Conservation (phyloP, 441 rosid species). For the Populus trichocarpa region DNA sequence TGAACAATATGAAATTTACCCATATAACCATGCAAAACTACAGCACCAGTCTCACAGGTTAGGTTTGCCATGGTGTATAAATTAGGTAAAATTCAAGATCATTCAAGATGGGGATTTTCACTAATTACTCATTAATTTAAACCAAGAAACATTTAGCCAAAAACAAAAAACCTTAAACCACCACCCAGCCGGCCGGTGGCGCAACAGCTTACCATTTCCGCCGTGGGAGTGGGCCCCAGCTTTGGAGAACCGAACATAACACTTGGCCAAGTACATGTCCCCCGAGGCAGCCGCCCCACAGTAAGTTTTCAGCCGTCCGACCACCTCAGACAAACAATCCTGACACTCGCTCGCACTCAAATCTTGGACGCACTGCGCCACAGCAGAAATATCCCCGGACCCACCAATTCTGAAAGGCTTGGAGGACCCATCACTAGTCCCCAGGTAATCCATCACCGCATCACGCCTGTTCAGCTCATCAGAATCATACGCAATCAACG, state of each 20-base stretch:
- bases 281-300: constrained; percentile 62
- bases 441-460: constrained; percentile 48
- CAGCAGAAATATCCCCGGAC: constrained; percentile 54
- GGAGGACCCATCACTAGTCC: constrained; percentile 47
- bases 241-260: constrained; percentile 64
- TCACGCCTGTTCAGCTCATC: constrained; percentile 53
- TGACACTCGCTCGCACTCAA: constrained; percentile 60
- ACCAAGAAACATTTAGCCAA: background rate
- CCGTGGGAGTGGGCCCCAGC: constrained; percentile 49
- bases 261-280: constrained; percentile 74
- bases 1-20: background rate
- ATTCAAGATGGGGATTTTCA: background rate
- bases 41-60: background rate
- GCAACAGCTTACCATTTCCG: constrained; percentile 43
- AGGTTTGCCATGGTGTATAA: background rate
- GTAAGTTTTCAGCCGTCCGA: constrained; percentile 58
- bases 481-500: constrained; percentile 46
- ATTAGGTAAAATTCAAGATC: constrained; percentile 2
- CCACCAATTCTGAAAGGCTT: constrained; percentile 64
- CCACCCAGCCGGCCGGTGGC: constrained; percentile 24
- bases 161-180: constrained; percentile 20
- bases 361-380: constrained; percentile 85
- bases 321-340: constrained; percentile 66
- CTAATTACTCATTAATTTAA: constrained; percentile 11
- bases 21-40: constrained; percentile 1